Percentiles rank a stretch among this genome's conserved stretches.
These are phyloP conservation scores for Alternaria sp. DNA, from an alignment of 2,329 filamentous ascomycete species.

Conservation along the genomic window DNA sequence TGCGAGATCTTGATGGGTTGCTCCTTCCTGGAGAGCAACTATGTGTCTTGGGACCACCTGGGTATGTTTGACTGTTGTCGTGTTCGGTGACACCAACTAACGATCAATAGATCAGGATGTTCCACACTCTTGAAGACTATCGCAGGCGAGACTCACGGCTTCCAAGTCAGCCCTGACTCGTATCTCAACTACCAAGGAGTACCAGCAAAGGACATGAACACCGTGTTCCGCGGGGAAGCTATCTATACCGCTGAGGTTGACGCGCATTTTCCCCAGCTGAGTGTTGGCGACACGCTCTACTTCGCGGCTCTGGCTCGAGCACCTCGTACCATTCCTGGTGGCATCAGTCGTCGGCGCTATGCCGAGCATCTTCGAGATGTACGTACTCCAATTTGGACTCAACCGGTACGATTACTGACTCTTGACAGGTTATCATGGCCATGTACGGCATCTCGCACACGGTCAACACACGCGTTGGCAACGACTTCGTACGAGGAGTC, in stretches of 20 bases:
- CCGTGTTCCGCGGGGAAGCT: constrained; percentile 77
- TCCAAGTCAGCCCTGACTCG: constrained; percentile 71
- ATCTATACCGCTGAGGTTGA: constrained; percentile 87
- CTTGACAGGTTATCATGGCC: constrained; percentile 67
- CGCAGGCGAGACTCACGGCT: constrained; percentile 79
- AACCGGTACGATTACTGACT: background rate
- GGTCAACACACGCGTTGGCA: constrained; percentile 71
- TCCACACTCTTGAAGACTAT: constrained; percentile 84
- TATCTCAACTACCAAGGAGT: constrained; percentile 83
- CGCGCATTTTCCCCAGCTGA: constrained; percentile 76
- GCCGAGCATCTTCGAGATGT: constrained; percentile 66
- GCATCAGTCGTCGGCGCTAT: constrained; percentile 61
- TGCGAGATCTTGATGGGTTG: constrained; percentile 70
- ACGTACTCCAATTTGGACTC: background rate
- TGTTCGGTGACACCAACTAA: constrained; percentile 1
- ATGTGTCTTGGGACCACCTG: constrained; percentile 73
- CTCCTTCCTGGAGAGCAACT: constrained; percentile 74
- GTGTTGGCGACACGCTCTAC: constrained; percentile 76
- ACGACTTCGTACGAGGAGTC: constrained; percentile 74
- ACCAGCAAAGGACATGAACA: constrained; percentile 74
- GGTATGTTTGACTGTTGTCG: constrained; percentile 18
- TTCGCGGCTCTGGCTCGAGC: constrained; percentile 70
- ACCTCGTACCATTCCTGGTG: constrained; percentile 64
- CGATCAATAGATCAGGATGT: constrained; percentile 62
- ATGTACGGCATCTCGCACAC: constrained; percentile 77